These are phyloP conservation scores for Chrysophaeum taylorii DNA, from an alignment of 352 stramenopile genomes.

Conservation along the genomic window DNA sequence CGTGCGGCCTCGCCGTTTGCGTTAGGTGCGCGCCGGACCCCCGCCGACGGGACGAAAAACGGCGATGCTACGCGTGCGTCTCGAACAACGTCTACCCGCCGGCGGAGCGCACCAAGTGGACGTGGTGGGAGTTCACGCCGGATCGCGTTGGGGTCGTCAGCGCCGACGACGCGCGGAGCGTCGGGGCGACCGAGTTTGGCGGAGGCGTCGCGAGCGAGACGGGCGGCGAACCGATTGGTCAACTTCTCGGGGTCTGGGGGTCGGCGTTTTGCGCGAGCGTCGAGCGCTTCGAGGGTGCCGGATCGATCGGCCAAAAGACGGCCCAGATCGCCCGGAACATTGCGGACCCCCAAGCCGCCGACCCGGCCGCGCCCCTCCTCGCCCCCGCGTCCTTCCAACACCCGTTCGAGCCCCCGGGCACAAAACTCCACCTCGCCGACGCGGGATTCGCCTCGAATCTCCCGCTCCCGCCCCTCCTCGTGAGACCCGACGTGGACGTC, in stretches of 20 bases:
- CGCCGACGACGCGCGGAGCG: neutral
- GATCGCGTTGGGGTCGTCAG: neutral
- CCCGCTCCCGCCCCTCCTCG: neutral
- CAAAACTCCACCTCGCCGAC: neutral
- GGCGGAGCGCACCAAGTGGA: neutral
- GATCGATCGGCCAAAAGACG: neutral
- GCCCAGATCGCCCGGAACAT: neutral
- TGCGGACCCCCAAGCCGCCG: neutral
- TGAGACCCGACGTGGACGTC: neutral
- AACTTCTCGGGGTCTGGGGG: neutral
- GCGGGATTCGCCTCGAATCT: neutral
- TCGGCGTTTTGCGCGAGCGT: constrained; percentile 4
- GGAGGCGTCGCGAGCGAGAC: neutral
- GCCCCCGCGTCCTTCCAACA: neutral
- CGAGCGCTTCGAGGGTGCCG: neutral
- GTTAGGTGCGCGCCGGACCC: neutral
- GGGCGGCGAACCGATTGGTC: neutral
- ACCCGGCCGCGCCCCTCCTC: neutral
- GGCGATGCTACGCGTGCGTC: neutral
- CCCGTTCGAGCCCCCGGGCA: too few species aligned
- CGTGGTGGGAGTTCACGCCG: neutral
- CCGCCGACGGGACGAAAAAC: neutral
- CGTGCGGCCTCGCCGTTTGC: neutral
- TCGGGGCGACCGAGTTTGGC: neutral
- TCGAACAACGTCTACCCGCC: neutral